Base-by-base conservation (phyloP, 2,329 filamentous ascomycete genomes). In the Epichloe coenophiala region DNA sequence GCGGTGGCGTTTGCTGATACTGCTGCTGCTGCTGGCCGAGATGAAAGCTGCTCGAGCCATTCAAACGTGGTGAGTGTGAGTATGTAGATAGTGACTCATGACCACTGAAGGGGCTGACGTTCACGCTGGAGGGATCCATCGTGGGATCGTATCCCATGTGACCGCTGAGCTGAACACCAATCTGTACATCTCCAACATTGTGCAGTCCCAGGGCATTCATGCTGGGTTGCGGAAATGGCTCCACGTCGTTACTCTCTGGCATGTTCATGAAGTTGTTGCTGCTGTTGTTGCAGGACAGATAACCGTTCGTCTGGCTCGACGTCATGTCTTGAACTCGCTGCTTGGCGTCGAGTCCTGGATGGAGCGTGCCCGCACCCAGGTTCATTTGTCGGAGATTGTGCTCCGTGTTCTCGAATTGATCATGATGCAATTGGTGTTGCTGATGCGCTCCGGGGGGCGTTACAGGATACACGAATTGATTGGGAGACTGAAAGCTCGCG, bases 41-140 rank as follows among this genome's bases (percentile, higher is more conserved):
- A n/a, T 23, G 37, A 11, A 35, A 41, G 27, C 31, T 17, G 17
- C 17, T 49, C 23, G 46, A 36, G 2, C 54, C 51, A 48, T 61
- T 59, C 43, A 60, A 53, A 42, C 65, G 63, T 36, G 67, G 65
- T 35, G 66, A 67, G 46, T 62, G 60, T 19, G 61, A 58, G 53
- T 65, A 69, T 8, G 62, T 63, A 35, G 66, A 67, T 31, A 59
- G 52, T 4, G 65, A 64, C 40, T 64, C 66, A 42, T 67, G 65
- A 5, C 63, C 65, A 45, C 63, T 64, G 42, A 65, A 69, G 4
- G 64, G 64, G 52, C 65, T 67, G n/a, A 59, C 61, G 48, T 64
- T 61, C 12, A 59, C 60, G 44, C 61, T 65, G 33, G 60, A 60
- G n/a, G 61, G 58, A 37, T 61, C 59, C 50, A 66, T 58, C 47